These are phyloP conservation scores for Alisma plantagoaquatica DNA, from an alignment of 106 monocot genomes.

Conservation along the genomic window DNA sequence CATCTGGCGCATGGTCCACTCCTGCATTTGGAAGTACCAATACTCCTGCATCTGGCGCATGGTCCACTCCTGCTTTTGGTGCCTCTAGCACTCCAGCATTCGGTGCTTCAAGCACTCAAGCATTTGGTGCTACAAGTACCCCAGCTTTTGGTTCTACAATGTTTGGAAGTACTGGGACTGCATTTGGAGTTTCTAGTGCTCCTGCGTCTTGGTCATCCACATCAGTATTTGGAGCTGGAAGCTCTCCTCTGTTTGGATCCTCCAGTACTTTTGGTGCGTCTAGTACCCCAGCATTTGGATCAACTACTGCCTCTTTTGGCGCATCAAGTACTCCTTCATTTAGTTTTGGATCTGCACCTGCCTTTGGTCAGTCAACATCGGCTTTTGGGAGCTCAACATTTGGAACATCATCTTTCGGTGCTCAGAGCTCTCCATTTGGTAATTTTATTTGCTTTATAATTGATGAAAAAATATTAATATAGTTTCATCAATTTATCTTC, in stretches of 20 bases:
- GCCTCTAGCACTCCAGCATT: too few relatives aligned
- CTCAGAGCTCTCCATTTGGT: slow-evolving; percentile 43
- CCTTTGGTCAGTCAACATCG: too few relatives aligned
- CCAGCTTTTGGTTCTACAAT: slow-evolving; percentile 22
- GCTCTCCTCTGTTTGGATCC: slow-evolving; percentile 34
- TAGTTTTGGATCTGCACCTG: slow-evolving; percentile 35
- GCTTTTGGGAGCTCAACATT: slow-evolving; percentile 7
- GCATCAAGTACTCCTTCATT: slow-evolving; percentile 18
- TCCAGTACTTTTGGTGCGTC: slow-evolving; percentile 21
- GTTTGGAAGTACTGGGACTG: slow-evolving; percentile 7
- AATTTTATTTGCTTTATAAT: slow-evolving; percentile 17
- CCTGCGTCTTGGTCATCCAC: slow-evolving; percentile 28
- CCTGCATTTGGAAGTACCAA: slow-evolving; percentile 32
- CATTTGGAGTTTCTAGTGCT: slow-evolving; percentile 25
- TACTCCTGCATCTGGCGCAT: slow-evolving; percentile 28
- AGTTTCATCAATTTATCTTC: too few relatives aligned
- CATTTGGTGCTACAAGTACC: slow-evolving; percentile 33
- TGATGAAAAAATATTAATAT: too few relatives aligned
- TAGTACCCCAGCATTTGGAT: slow-evolving; percentile 17
- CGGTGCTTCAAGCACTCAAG: slow-evolving; percentile 24
- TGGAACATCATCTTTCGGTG: slow-evolving; percentile 8
- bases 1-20: slow-evolving; percentile 31
- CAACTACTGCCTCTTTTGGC: slow-evolving; percentile 24
- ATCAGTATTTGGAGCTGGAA: slow-evolving; percentile 33
- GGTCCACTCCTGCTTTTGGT: slow-evolving; percentile 24